Conservation (phyloP, 768 basidiomycete species). For the Tulasnella sp. region DNA sequence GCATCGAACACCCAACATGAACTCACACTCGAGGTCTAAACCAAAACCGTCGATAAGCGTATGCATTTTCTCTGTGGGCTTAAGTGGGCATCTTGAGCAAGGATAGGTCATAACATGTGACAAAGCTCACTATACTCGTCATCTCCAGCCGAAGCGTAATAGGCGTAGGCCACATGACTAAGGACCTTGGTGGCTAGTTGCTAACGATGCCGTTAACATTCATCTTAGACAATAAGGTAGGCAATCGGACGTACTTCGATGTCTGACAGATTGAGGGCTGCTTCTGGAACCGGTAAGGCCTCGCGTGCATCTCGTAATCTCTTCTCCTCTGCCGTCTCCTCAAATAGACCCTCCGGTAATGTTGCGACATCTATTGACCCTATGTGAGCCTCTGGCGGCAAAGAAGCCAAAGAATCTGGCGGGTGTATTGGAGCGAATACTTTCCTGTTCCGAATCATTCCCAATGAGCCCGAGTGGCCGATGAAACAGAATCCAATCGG, state of each 20-base stretch:
- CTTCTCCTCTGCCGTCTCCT: conserved; percentile 26
- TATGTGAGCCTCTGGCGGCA: conserved; percentile 57
- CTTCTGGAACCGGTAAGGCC: conserved; percentile 55
- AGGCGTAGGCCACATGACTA: conserved; percentile 61
- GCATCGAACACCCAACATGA: neutral
- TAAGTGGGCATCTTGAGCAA: conserved; percentile 18
- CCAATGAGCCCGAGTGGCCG: neutral
- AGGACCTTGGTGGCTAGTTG: conserved; percentile 59
- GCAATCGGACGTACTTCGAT: conserved; percentile 49
- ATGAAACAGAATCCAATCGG: neutral
- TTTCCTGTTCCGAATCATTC: conserved; percentile 29
- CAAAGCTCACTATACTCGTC: conserved; percentile 59
- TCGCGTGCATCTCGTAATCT: conserved; percentile 42
- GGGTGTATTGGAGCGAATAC: conserved; percentile 78
- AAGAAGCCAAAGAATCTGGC: conserved; percentile 59
- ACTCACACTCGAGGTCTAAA: conserved; percentile 60
- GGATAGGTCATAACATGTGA: conserved; percentile 17
- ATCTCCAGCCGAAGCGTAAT: conserved; percentile 78
- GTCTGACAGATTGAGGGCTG: conserved; percentile 50
- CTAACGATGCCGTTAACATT: conserved; percentile 28
- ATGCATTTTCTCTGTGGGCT: conserved; percentile 58
- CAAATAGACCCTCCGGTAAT: conserved; percentile 28
- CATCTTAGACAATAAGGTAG: neutral
- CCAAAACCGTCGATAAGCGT: conserved; percentile 75
- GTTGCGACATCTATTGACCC: conserved; percentile 42